These are phyloP conservation scores for Dictyostelium citrinum DNA, from an alignment of 78 protist genomes.

Conservation along the genomic window DNA sequence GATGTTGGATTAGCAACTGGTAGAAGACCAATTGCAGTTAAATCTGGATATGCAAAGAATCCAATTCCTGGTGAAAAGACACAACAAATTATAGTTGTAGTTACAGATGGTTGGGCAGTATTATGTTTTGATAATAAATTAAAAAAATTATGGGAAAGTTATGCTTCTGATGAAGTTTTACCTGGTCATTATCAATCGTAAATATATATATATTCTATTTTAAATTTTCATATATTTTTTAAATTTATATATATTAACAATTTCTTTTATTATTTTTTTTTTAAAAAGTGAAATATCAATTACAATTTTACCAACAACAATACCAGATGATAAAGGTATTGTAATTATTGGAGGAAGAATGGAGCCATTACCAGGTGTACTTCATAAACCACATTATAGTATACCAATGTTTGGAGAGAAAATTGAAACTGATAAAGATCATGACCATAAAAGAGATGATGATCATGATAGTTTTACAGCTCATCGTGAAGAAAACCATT, in stretches of 20 bases:
- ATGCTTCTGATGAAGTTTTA: constrained; percentile 16
- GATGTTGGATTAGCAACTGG: constrained; percentile 65
- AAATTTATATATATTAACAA: background rate
- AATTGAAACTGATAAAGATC: background rate
- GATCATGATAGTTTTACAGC: background rate
- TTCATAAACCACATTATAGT: background rate
- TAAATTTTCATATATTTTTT: too few relatives aligned
- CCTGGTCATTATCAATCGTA: constrained; percentile 41
- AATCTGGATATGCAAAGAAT: constrained; percentile 36
- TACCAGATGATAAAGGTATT: constrained; percentile 34
- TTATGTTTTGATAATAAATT: constrained; percentile 46
- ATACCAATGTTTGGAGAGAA: background rate
- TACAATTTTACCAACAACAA: background rate
- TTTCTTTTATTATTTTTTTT: background rate
- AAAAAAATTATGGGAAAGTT: constrained; percentile 52
- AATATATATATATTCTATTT: background rate
- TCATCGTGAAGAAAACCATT: constrained; percentile 16
- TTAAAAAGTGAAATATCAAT: constrained; percentile 28
- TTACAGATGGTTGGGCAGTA: constrained; percentile 50
- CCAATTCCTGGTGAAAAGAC: background rate
- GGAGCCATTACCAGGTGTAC: background rate
- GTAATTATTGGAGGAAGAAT: constrained; percentile 64
- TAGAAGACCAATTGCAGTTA: constrained; percentile 53
- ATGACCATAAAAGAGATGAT: background rate
- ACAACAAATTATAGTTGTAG: constrained; percentile 38